Evolutionary conservation across 257 asterid genomes (phyloP).

Genomic region (Ajuga chamaepitys): DNA sequence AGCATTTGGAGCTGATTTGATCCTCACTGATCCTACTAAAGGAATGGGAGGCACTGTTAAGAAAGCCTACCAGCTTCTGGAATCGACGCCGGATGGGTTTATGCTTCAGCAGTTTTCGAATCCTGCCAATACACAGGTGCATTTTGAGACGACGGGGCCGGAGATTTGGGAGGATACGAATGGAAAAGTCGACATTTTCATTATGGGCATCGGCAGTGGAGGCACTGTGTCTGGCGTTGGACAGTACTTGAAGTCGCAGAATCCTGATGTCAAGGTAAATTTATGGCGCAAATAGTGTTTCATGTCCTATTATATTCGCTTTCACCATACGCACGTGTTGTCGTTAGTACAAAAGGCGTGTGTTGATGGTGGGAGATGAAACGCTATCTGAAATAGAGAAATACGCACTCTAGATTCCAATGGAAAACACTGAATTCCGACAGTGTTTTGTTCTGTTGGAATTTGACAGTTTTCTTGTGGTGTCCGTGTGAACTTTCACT

Average conservation of each 20-base stretch:
- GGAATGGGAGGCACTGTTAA: constrained; percentile 98
- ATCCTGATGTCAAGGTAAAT: constrained; percentile 80
- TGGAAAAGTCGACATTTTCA: constrained; percentile 85
- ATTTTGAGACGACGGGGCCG: constrained; percentile 97
- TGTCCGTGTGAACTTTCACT: no score
- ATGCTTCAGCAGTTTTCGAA: constrained; percentile 97
- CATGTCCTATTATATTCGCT: no score
- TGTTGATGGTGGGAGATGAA: no score
- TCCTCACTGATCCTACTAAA: constrained; percentile 82
- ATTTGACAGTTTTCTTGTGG: no score
- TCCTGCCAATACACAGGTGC: constrained; percentile 84
- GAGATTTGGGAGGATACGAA: constrained; percentile 96
- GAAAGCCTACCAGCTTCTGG: constrained; percentile 77
- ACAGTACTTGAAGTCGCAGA: constrained; percentile 70
- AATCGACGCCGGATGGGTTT: constrained; percentile 64
- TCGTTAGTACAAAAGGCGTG: no score
- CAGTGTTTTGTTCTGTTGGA: no score
- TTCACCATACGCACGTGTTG: no score
- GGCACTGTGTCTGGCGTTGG: constrained; percentile 99
- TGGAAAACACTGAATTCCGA: no score
- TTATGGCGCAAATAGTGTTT: neutral
- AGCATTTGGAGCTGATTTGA: constrained; percentile 85
- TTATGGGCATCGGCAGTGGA: constrained; percentile 98
- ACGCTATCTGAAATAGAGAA: no score
- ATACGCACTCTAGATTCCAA: no score